Evolutionary conservation across 2,329 filamentous ascomycete species (phyloP), one percentile per base, ranked within the genome.

Genomic region (Cryphonectria naterciae): DNA sequence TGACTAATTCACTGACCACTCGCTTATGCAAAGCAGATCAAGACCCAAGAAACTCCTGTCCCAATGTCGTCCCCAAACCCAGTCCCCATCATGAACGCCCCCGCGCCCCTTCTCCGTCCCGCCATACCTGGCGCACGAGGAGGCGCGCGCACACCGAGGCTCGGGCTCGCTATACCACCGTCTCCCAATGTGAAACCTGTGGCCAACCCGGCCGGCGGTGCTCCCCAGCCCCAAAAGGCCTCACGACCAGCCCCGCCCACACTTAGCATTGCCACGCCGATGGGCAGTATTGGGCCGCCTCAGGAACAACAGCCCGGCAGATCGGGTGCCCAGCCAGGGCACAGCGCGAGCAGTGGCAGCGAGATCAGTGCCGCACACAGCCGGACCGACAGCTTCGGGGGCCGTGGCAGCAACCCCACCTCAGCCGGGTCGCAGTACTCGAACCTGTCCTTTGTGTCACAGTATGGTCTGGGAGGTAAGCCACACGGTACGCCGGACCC

Each of bases 401-500:
- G 91, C 67, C 88, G 91, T 73, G 89, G 87, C 37, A 96, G 93
- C 80, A 94, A 93, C 68, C 93, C 94, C 46, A 93, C 92, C 7
- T 95, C 93, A 28, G 94, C 94, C 22, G 93, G 92, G n/a, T 96
- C 94, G 13, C 93, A 94, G 74, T 96, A 93, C 78, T 96, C 93
- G 2, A 89, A 91, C 8, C 83, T 96, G 46, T 95, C 93, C 4
- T 95, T 97, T 79, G 92, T 93, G 54, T 90, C 87, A 65, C 88
- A 91, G 72, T 91, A 89, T 79, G 89, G 88, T 52, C 92, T 94
- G 75, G 89, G 91, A 54, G 87, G 87, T 74, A 86, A 90, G 80
- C 82, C 90, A 68, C 85, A 91, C 75, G 88, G 91, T 70, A 93
- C 91, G 0, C 91, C 92, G 1, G 95, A 98, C 77, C 95, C 95